Percentiles rank a stretch among this genome's conserved stretches.
phyloP scores from a whole-genome alignment of 345 rosid genomes.

The Balakata baccata region DNA sequence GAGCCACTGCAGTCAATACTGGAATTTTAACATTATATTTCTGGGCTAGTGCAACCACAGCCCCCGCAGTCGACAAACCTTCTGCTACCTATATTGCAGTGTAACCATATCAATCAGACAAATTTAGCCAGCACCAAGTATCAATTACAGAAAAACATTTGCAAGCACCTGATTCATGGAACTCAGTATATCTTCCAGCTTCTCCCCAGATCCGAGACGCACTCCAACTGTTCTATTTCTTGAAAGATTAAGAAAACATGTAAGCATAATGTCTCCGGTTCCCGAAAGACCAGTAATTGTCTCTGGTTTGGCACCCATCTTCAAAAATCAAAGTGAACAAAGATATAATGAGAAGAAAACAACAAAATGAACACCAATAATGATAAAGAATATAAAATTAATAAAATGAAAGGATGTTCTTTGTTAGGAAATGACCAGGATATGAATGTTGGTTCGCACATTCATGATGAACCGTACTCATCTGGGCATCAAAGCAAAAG shows the following conservation, averaged over 20 bases:
- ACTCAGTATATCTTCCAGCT: conserved; percentile 65
- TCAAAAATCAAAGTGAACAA: conserved; percentile 12
- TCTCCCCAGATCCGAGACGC: conserved; percentile 90
- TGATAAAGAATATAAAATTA: not conserved
- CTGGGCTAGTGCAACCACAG: conserved; percentile 89
- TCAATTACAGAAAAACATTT: not conserved
- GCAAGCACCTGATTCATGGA: conserved; percentile 82
- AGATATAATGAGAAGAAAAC: conserved; percentile 1
- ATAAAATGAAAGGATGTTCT: no score
- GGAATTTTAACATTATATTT: conserved; percentile 91
- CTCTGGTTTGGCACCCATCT: conserved; percentile 95
- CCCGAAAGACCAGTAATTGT: conserved; percentile 94
- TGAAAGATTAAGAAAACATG: conserved; percentile 90
- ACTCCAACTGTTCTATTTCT: conserved; percentile 89
- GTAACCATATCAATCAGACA: conserved; percentile 1
- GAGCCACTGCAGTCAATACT: conserved; percentile 88
- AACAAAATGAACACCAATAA: not conserved
- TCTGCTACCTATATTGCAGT: conserved; percentile 62
- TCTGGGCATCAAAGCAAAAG: no score
- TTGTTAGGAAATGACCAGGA: no score
- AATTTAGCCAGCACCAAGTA: conserved; percentile 11
- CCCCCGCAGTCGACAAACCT: conserved; percentile 94
- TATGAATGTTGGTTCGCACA: no score
- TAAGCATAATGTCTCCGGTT: conserved; percentile 93
- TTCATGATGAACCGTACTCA: no score